Base-by-base conservation (phyloP, 2,329 filamentous ascomycete genomes). In the Chrysosphaeria jannelii region DNA sequence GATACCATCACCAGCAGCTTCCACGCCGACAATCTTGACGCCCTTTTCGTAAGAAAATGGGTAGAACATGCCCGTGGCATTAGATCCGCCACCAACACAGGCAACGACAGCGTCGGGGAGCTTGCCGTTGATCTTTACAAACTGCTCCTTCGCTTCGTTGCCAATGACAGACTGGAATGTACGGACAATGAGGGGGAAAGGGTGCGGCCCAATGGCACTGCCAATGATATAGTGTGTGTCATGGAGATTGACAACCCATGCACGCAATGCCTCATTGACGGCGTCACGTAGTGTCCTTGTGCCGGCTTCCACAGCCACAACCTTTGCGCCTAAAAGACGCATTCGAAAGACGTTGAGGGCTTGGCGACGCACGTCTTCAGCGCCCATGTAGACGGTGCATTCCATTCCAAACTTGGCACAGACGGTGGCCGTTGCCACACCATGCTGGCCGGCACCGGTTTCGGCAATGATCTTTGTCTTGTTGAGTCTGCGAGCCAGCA, bases 151-250 rank as follows among this genome's bases (percentile, higher is more conserved):
- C 21, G 85, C 91, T 53, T 97, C 85, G 35, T 71, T 62, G 26
- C 85, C 85, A 34, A 97, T 97, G 30, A 97, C 71, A 5, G 71
- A 85, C 48, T 93, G 85, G 65, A 97, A 91, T 0, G 81, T 91
- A 29, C 85, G 68, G 24, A 93, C 85, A 31, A 93, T 93, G 24
- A 76, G 89, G 1, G 85, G 85, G 66, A 91, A 93, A 8, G 85
- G 85, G 43, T 97, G 85, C 22, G 85, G 85, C 0, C 85, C 85
- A 35, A 97, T 97, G 21, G 85, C 85, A 10, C 78, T 91, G 27
- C 85, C 85, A 36, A 97, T 89, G 36, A 93, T 85, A 52, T 93
- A 97, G 53, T 97, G 85, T 0, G 85, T 93, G 10, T 75, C 88
- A 36, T 79, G 67, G 10, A 97, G 70, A 34, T 79, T 60, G 27